Evolutionary conservation across 1,139 yeast genomes (phyloP).

Genomic region (Meyerozyma athensensis): DNA sequence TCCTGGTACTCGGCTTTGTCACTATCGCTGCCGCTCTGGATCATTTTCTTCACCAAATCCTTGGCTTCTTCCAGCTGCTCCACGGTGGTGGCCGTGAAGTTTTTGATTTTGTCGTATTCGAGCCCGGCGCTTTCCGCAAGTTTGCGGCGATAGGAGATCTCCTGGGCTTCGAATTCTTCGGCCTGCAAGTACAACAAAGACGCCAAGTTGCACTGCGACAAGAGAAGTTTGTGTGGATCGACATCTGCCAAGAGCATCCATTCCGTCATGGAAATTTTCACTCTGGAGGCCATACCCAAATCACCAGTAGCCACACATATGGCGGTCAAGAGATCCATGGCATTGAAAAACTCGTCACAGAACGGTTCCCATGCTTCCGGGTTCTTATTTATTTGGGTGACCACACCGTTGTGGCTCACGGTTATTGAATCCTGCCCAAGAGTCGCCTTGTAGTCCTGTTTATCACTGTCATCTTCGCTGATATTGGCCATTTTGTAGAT

Average conservation of each 20-base stretch:
- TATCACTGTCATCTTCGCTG: constrained; percentile 6
- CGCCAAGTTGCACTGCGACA: constrained; percentile 69
- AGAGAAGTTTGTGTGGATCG: constrained; percentile 58
- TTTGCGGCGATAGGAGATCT: constrained; percentile 27
- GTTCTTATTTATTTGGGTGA: constrained; percentile 23
- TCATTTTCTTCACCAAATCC: constrained; percentile 10
- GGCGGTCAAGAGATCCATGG: constrained; percentile 67
- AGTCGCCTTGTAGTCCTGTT: constrained; percentile 12
- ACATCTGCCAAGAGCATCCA: constrained; percentile 72
- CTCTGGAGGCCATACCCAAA: constrained; percentile 53
- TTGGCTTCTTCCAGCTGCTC: constrained; percentile 13
- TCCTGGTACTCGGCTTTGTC: constrained; percentile 19
- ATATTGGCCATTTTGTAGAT: neutral
- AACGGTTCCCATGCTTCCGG: constrained; percentile 68
- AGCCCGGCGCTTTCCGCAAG: constrained; percentile 19
- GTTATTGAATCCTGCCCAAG: constrained; percentile 16
- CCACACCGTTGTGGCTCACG: constrained; percentile 15
- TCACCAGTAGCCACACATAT: constrained; percentile 66
- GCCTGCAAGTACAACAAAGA: constrained; percentile 68
- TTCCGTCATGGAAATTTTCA: constrained; percentile 63
- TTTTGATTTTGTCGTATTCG: constrained; percentile 20
- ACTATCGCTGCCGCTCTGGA: constrained; percentile 9
- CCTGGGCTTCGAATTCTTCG: constrained; percentile 56
- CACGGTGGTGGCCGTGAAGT: constrained; percentile 11
- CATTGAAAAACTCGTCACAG: constrained; percentile 68